Base-by-base conservation (phyloP, 1,284 basidiomycete genomes). In the Apiotrichum domesticum region DNA sequence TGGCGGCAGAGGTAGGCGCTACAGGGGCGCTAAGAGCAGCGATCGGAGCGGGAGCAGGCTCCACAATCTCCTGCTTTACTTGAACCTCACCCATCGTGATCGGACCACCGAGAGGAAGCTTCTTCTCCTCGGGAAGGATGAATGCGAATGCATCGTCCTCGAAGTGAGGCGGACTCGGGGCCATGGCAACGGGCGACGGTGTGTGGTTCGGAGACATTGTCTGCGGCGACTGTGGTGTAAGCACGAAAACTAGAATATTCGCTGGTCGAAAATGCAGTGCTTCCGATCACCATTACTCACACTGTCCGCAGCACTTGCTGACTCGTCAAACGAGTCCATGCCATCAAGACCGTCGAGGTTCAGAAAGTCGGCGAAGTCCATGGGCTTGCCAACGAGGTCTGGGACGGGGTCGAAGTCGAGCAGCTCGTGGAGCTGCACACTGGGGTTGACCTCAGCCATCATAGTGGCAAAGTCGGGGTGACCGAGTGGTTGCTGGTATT, bases 161-260 rank as follows among this genome's bases (percentile, higher is more conserved):
- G 59, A 60, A 69, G 13, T 39, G 57, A n/a, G 44, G 59, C 47
- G 51, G 65, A 35, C 51, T 64, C 42, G 50, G 66, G 4, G 40
- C 52, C 14, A 55, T 54, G 29, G 57, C 44, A n/a, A 58, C 56
- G 13, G 73, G 72, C 6, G 71, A 73, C 6, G 73, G 73, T 2
- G 73, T 75, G 55, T 66, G 64, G 52, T 73, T 72, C 40, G 68
- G 67, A 2, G 72, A 73, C 32, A 67, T 67, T 35, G 73, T 73
- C 6, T 58, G 61, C 7, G 70, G 70, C 10, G 71, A 73, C 54
- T 74, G 69, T 6, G 11, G 40, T 65, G 65, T 45, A 57, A 65
- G 63, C 65, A 55, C 40, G 47, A n/a, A 9, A 42, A 42, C 41
- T 42, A 42, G 41, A 42, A 42, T 14, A 42, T 42, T 42, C 33